Conservation (phyloP, 2,329 filamentous ascomycete genomes). For the Stagonosporopsis tanaceti region DNA sequence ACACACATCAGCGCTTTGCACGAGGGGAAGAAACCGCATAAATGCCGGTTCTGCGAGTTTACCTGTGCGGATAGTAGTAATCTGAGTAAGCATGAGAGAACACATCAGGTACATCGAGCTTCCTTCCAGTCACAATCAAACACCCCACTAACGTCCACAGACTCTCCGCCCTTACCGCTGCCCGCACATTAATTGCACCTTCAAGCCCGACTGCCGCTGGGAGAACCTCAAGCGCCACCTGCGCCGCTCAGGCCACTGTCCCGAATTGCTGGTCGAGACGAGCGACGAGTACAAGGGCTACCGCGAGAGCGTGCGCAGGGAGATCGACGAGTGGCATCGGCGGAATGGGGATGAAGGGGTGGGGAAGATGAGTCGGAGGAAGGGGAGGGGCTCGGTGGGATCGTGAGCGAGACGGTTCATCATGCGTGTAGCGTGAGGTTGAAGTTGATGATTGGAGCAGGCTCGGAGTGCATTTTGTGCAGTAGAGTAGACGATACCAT, state of each 20-base stretch:
- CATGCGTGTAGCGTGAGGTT: background rate
- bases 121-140: background rate
- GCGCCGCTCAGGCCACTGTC: conserved; percentile 46
- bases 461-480: background rate
- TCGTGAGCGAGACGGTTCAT: background rate
- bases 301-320: conserved; percentile 40
- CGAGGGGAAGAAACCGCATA: conserved; percentile 47
- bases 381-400: conserved; percentile 19
- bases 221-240: conserved; percentile 51
- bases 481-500: background rate
- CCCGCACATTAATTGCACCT: conserved; percentile 47
- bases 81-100: conserved; percentile 49
- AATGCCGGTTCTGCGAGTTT: conserved; percentile 50
- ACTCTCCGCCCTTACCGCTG: conserved; percentile 49
- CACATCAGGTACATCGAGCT: conserved; percentile 40
- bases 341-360: conserved; percentile 35
- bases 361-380: conserved; percentile 32
- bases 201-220: conserved; percentile 51
- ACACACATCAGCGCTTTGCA: conserved; percentile 50
- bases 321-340: conserved; percentile 46
- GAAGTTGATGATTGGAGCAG: background rate
- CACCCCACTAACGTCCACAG: conserved; percentile 17
- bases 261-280: conserved; percentile 44
- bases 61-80: conserved; percentile 49
- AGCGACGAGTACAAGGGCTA: conserved; percentile 47